Conservation (phyloP, 352 stramenopile genomes). For the Pythium angustatum region DNA sequence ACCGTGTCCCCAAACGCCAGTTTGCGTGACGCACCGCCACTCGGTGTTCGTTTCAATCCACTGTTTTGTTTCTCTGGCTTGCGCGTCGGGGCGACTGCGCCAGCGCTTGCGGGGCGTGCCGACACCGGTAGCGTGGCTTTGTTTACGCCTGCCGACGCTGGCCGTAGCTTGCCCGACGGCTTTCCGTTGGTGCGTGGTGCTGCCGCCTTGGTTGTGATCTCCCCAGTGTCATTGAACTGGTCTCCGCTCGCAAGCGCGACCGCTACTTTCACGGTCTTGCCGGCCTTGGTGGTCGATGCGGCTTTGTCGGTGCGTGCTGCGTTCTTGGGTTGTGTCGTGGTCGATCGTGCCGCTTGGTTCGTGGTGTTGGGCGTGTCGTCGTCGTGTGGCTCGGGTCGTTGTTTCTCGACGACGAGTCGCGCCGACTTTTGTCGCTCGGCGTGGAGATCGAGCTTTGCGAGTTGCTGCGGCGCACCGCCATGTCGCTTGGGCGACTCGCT, state of each 20-base stretch:
- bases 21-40: neutral
- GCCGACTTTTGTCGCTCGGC: constrained; percentile 27
- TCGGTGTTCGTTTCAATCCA: neutral
- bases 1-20: neutral
- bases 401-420: neutral
- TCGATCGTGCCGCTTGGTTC: no score
- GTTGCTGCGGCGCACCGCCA: constrained; percentile 18
- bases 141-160: constrained; percentile 13
- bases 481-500: constrained; percentile 17
- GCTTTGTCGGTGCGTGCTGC: neutral
- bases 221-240: constrained; percentile 24
- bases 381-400: neutral
- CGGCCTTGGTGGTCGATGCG: neutral
- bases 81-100: neutral
- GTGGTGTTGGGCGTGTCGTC: neutral
- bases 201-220: constrained; percentile 8
- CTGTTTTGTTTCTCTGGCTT: neutral
- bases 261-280: constrained; percentile 18
- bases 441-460: constrained; percentile 26
- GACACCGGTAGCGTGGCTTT: neutral
- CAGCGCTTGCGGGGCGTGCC: constrained; percentile 8
- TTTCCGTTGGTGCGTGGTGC: neutral
- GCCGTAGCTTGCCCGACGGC: constrained; percentile 5
- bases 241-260: constrained; percentile 10
- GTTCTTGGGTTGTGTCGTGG: neutral